phyloP scores from a whole-genome alignment of 2,329 filamentous ascomycete genomes.

The Dactylellina parvicollis region DNA sequence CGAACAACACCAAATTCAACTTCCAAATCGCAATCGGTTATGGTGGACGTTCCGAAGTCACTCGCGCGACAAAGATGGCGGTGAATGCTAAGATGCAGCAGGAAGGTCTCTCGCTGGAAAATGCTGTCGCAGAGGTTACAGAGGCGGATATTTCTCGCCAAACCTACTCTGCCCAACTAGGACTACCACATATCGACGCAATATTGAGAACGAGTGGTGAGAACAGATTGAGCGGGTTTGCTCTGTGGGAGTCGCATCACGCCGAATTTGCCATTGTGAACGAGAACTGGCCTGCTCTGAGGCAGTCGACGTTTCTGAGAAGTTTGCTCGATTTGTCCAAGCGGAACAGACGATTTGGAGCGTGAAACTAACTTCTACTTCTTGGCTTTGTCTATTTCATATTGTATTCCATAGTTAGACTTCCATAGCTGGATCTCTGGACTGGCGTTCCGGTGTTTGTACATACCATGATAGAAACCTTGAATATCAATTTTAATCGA shows the following conservation, averaged over 20 bases:
- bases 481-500: too few relatives aligned
- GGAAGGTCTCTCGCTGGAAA: conserved; percentile 29
- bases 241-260: conserved; percentile 47
- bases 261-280: conserved; percentile 45
- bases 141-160: conserved; percentile 41
- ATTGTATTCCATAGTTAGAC: too few relatives aligned
- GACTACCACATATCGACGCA: conserved; percentile 35
- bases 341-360: conserved; percentile 36
- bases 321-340: conserved; percentile 38
- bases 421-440: too few relatives aligned
- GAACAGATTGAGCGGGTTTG: conserved; percentile 45
- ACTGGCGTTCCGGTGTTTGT: too few relatives aligned
- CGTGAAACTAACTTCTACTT: neutral
- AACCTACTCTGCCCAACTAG: conserved; percentile 43
- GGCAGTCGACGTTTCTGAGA: conserved; percentile 39
- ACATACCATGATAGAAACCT: too few relatives aligned
- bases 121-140: conserved; percentile 25
- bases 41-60: conserved; percentile 47
- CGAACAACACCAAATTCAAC: conserved; percentile 34
- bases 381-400: too few relatives aligned
- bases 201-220: conserved; percentile 45
- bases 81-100: conserved; percentile 22
- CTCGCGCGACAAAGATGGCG: conserved; percentile 35
- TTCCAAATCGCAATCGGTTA: conserved; percentile 45
- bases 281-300: conserved; percentile 43